phyloP scores from a whole-genome alignment of 768 basidiomycete genomes.

The Phallus indusiatus region DNA sequence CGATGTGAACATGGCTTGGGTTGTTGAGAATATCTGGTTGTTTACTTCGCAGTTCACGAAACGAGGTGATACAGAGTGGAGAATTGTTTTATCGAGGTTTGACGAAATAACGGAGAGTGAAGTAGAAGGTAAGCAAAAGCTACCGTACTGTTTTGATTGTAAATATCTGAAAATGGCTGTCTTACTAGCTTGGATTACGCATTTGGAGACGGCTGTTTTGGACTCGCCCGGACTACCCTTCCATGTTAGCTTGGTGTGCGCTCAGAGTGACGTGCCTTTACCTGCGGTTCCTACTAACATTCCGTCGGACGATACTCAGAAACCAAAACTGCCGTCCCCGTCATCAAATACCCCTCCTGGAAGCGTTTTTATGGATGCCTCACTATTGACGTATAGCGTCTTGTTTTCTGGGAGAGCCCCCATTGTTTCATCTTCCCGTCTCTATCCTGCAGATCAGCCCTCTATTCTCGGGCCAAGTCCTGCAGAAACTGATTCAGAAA shows the following conservation, averaged over 20 bases:
- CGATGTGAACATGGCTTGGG: conserved; percentile 36
- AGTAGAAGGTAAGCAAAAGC: conserved; percentile 45
- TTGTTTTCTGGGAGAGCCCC: conserved; percentile 19
- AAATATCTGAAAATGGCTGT: conserved; percentile 7
- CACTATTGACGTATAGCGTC: conserved; percentile 4
- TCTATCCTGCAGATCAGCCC: conserved; percentile 34
- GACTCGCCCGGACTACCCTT: conserved; percentile 34
- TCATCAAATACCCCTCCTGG: not conserved
- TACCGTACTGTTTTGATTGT: not conserved
- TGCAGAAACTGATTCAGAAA: conserved; percentile 11
- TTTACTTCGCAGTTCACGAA: conserved; percentile 55
- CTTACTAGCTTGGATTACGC: conserved; percentile 54
- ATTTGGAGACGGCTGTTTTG: conserved; percentile 34
- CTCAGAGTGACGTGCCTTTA: conserved; percentile 53
- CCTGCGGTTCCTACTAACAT: conserved; percentile 33
- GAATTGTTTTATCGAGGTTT: conserved; percentile 60
- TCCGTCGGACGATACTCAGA: not conserved
- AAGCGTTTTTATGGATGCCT: conserved; percentile 8
- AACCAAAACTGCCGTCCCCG: not conserved
- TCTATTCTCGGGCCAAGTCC: conserved; percentile 32
- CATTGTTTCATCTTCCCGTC: conserved; percentile 32
- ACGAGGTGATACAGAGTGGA: conserved; percentile 71
- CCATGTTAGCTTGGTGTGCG: conserved; percentile 52
- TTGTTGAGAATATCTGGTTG: conserved; percentile 58
- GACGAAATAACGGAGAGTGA: conserved; percentile 53